Evolutionary conservation across 2,329 filamentous ascomycete genomes (phyloP), one percentile per base, ranked within the genome.

Genomic region (Zymoseptoria tritici): DNA sequence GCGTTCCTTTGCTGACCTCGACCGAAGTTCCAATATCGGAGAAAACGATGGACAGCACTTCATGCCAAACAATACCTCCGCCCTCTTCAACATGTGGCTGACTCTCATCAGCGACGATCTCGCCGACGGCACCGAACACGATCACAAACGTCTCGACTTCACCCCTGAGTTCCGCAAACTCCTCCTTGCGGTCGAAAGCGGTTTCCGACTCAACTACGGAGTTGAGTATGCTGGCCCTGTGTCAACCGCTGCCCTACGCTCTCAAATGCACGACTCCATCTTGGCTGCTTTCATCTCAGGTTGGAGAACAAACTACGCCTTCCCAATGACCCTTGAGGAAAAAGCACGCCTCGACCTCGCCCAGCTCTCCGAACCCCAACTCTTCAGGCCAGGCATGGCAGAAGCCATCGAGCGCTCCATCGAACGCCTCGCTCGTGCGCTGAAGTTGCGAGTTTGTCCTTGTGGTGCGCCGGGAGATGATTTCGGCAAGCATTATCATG

Each of bases 1-100:
- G 29, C 56, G 57, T 13, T 61, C 58, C 4, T 62, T 56, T 24
- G 53, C 62, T n/a, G 60, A 62, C 49, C 60, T 64, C 50, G 62
- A 64, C 49, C 52, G 22, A 9, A 53, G 24, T 1, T 46, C 21
- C 1, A 50, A 57, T 1, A 19, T 49, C 11, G 29, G 20, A 29
- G 57, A 62, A 22, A 20, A 36, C 7, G 11, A 6, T 16, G 36
- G 36, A 42, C 16, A 26, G 5, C 24, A 26, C 24, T 26, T 26
- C 24, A 26, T 26, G 24, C 24, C 24, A 13, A 16, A 16, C 4
- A 16, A 42, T 6, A 13, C 36, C 36, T 16, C 36, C 16, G 36
- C 36, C 13, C 36, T 42, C 36, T 42, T 59, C 46, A 51, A 16
- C 11, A 42, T 42, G 36, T 42, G 36, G 36, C 13, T 16, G 16